A percentile compares a stretch with the other conserved stretches of the same genome.
These are phyloP conservation scores for Sesbania bispinosa DNA, from an alignment of 306 rosid species.

Conservation along the genomic window DNA sequence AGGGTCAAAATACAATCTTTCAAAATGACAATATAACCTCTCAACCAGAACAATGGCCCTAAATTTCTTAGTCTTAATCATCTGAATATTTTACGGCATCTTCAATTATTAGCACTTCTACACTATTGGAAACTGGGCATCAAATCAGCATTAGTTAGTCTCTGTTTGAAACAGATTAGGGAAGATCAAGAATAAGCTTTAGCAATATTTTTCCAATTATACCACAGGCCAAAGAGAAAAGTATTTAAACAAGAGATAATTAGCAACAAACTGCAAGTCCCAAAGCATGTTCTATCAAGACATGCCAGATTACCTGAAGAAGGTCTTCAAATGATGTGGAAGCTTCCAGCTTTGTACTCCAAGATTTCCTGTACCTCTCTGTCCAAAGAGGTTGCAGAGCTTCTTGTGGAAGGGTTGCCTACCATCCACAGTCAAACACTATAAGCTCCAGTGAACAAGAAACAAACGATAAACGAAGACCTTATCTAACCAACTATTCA, in stretches of 20 bases:
- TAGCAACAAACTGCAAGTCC: not conserved
- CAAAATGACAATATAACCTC: not conserved
- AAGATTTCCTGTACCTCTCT: slow-evolving; percentile 45
- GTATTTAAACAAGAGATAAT: not conserved
- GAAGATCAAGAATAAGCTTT: not conserved
- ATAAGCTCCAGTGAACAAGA: slow-evolving; percentile 1
- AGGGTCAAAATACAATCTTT: no score
- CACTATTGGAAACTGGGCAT: no score
- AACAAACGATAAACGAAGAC: not conserved
- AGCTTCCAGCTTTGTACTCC: slow-evolving; percentile 50
- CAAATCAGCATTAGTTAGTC: no score
- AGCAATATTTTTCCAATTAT: not conserved
- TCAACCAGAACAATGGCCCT: not conserved
- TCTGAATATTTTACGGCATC: not conserved
- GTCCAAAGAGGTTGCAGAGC: slow-evolving; percentile 63
- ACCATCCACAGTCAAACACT: slow-evolving; percentile 20
- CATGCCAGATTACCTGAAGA: slow-evolving; percentile 48
- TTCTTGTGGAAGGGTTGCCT: slow-evolving; percentile 62
- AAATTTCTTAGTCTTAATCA: not conserved
- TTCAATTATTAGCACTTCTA: no score
- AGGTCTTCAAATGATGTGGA: slow-evolving; percentile 58
- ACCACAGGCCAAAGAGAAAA: slow-evolving; percentile 1
- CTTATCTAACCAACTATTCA: not conserved
- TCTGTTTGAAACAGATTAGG: not conserved
- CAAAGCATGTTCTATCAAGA: slow-evolving; percentile 14